Base-by-base conservation (phyloP, 1,284 basidiomycete species). In the Ustilago nuda region DNA sequence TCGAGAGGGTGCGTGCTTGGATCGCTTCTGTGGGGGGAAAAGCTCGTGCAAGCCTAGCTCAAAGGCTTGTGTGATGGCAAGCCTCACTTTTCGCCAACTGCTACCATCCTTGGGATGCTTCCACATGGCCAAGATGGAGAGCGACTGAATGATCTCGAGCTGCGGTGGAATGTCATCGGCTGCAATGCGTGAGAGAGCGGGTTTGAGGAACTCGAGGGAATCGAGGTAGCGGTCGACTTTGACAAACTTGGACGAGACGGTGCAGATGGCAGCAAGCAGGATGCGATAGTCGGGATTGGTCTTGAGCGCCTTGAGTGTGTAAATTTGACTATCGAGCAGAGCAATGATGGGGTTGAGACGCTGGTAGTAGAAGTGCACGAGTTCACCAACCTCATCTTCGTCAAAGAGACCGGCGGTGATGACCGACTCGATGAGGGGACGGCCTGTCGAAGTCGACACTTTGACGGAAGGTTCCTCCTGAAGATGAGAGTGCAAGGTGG, bases 181-280 rank as follows among this genome's bases (percentile, higher is more conserved):
- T 91, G 72, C 92, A 89, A 41, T 91, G 91, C 43, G 93, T 88
- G 76, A 89, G 89, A 80, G 90, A 89, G 79, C 90, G 91, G 45
- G 88, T 87, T 80, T 89, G 89, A 87, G 91, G 92, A 52, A 90
- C 27, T 77, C 74, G 66, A 77, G 74, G 23, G 70, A 53, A 41
- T 77, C 74, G n/a, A 77, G 41, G 41, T 77, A 77, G 48, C 66
- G 86, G 53, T 90, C 90, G 17, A 91, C 89, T 71, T 90, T 90
- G 88, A 93, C 93, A 80, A 94, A 94, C 86, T 94, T 94, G 88
- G 91, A 92, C 30, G 91, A 91, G 35, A 91, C 92, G 89, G 93
- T 92, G 82, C 94, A 89, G 64, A 94, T 88, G 36, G 91, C 90
- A 13, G 93, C 92, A 85, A 93, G 94, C 57, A 94, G 88, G 82